Conservation (phyloP, 805 yeast genomes). For the Maudiozyma saulgeensis region DNA sequence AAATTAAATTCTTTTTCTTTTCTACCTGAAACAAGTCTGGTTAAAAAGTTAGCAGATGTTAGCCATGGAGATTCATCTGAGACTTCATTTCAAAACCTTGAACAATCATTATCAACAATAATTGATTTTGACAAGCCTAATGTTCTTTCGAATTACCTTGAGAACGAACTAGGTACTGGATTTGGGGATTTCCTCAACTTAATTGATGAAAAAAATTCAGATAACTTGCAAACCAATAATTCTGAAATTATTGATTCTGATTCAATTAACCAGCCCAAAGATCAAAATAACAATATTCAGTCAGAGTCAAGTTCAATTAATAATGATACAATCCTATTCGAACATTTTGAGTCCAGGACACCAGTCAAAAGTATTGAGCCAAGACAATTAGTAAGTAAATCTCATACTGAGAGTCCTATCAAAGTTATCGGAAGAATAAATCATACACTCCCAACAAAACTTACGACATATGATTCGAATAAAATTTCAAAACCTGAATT, state of each 20-base stretch:
- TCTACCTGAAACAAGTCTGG: not conserved
- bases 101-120: not conserved
- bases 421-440: not conserved
- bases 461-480: not conserved
- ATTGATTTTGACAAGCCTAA: conserved; percentile 9
- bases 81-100: not conserved
- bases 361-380: not conserved
- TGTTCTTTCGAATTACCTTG: conserved; percentile 1
- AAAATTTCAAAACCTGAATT: not conserved
- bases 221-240: not conserved
- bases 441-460: not conserved
- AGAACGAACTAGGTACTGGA: conserved; percentile 10
- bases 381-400: not conserved
- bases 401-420: not conserved
- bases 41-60: not conserved
- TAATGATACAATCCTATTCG: not conserved
- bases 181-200: conserved; percentile 10
- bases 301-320: not conserved
- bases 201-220: conserved; percentile 6
- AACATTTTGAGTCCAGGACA: not conserved
- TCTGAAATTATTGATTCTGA: not conserved
- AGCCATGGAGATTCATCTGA: not conserved
- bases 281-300: not conserved
- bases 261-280: not conserved
- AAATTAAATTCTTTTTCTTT: not conserved